phyloP scores from a whole-genome alignment of 2,329 filamentous ascomycete genomes.

The Cercospora janseana region DNA sequence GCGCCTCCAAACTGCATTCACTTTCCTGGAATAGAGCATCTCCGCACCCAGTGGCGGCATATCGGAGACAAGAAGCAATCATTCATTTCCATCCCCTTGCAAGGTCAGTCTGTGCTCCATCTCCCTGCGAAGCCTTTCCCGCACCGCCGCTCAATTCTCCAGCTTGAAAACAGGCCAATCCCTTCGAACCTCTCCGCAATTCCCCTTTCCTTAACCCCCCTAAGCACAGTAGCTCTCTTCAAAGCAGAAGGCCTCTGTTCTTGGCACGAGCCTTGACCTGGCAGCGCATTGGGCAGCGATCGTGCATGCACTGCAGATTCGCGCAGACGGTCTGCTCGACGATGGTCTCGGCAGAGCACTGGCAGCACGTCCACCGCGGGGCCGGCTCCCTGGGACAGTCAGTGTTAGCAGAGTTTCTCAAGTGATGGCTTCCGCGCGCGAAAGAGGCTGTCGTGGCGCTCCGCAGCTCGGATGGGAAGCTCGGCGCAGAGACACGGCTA shows the following conservation, averaged over 20 bases:
- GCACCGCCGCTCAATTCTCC: neutral
- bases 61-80: neutral
- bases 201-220: neutral
- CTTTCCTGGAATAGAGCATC: neutral
- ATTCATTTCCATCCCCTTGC: neutral
- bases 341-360: slow-evolving; percentile 30
- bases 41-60: neutral
- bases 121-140: neutral
- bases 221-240: neutral
- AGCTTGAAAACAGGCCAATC: neutral
- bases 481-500: too few relatives aligned
- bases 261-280: slow-evolving; percentile 4
- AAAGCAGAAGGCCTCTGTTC: slow-evolving; percentile 1
- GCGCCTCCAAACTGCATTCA: neutral
- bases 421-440: too few relatives aligned
- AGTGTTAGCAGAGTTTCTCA: too few relatives aligned
- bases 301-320: slow-evolving; percentile 30
- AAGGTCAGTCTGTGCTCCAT: neutral
- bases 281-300: slow-evolving; percentile 27
- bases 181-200: neutral
- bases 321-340: slow-evolving; percentile 34
- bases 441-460: too few relatives aligned
- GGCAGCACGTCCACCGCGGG: slow-evolving; percentile 35
- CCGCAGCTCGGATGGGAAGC: too few relatives aligned
- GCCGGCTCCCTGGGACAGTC: slow-evolving; percentile 20